Base-by-base conservation (phyloP, 768 basidiomycete species). In the Vararia minispora region DNA sequence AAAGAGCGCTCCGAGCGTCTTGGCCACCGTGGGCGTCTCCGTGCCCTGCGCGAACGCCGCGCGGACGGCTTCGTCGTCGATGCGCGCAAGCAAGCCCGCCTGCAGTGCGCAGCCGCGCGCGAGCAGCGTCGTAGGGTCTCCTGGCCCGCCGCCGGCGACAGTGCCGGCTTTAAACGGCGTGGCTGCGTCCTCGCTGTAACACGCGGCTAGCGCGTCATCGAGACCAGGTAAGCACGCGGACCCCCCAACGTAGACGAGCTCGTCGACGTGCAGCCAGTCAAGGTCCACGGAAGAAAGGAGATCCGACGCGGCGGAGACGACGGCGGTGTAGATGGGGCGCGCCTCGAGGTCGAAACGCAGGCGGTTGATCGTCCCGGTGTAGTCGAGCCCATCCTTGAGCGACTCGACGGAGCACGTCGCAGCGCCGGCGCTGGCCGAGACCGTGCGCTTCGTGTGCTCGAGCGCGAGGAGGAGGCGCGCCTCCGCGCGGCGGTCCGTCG, bases 361-460 rank as follows among this genome's bases (percentile, higher is more conserved):
- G 7, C 69, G 62, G 43, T 71, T 75, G 53, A 78, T 69, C 8
- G 73, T 68, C 6, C 77, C 81, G 3, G 85, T 90, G 54, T 80
- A 89, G 60, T 99, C 94, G 26, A 86, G 55, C 1, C 92, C 94
- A 41, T 94, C 91, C 58, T 92, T 94, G 49, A 99, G 71, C 0
- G 84, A 87, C 60, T 95, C 91, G 47, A 99, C 85, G 12, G 85
- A 83, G 60, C 89, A 88, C 1, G 86, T 85, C 2, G 89, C 91
- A 1, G 90, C 86, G 11, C 83, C 82, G 3, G 81, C 72, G 4
- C 80, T 82, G 0, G 94, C 92, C 36, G 78, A 80, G 47, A 98
- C 69, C 0, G 89, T 90, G 47, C 91, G 78, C 63, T 97, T 99
- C 21, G 90, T 94, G 56, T 90, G 83, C 55, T 97, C 91, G 39